Conservation (phyloP, 2,329 filamentous ascomycete species). For the Fusarium mangiferae region DNA sequence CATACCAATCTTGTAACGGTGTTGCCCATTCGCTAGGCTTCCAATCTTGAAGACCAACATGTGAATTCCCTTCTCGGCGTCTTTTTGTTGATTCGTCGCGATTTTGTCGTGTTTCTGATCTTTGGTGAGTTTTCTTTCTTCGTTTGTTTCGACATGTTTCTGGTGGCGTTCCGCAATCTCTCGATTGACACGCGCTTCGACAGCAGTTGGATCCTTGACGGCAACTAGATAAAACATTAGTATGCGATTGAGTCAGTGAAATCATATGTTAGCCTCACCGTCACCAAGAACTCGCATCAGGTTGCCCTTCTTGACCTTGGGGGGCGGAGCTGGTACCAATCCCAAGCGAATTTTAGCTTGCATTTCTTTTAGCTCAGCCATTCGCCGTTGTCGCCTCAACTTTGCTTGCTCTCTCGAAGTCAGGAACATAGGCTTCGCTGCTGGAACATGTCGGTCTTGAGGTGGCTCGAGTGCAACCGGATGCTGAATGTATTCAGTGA, state of each 20-base stretch:
- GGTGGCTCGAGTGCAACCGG: conserved; percentile 91
- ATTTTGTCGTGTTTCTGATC: conserved; percentile 90
- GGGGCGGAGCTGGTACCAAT: conserved; percentile 86
- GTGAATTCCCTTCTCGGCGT: conserved; percentile 86
- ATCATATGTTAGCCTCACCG: conserved; percentile 55
- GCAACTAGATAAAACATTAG: conserved; percentile 53
- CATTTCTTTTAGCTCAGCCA: conserved; percentile 93
- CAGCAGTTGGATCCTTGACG: conserved; percentile 96
- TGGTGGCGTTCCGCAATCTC: conserved; percentile 90
- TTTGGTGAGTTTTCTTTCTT: conserved; percentile 87
- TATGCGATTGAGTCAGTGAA: background rate
- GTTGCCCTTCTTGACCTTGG: conserved; percentile 97
- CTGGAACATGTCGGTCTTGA: conserved; percentile 83
- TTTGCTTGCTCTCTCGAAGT: conserved; percentile 93
- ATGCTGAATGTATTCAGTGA: conserved; percentile 92
- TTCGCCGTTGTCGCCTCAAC: conserved; percentile 86
- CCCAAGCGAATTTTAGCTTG: conserved; percentile 96
- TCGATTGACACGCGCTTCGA: conserved; percentile 91
- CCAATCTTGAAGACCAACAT: conserved; percentile 90
- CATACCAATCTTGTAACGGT: conserved; percentile 90
- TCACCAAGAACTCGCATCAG: conserved; percentile 97
- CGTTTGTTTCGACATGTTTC: conserved; percentile 81
- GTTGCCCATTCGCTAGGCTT: conserved; percentile 89
- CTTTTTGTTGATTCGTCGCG: conserved; percentile 82
- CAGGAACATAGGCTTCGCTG: conserved; percentile 89